Base-by-base conservation (phyloP, 768 basidiomycete species). In the Russula emetica region DNA sequence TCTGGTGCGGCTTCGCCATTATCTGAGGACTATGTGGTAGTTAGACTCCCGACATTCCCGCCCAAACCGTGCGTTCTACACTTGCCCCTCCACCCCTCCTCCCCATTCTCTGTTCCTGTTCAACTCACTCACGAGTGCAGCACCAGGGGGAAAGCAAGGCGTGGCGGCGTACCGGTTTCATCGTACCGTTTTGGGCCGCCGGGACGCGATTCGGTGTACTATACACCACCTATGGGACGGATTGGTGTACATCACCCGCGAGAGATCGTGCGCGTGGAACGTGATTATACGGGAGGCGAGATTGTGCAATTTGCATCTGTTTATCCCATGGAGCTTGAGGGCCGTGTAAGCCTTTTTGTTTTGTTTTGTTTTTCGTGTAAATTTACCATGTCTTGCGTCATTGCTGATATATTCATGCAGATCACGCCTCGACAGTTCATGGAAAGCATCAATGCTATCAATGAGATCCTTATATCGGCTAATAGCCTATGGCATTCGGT, bases 251-350 rank as follows among this genome's bases (percentile, higher is more conserved):
- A 97, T 72, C 86, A 92, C 69, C 95, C 96, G 18, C 85, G 95
- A 58, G 96, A 98, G 77, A 84, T 99, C 62, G 78, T 99, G 57
- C 81, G 96, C 51, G 78, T 99, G 47, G 96, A 98, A 74, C 78
- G 97, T 58, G 97, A 99, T 74, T 99, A 97, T 73, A 83, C 79
- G 16, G 86, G 87, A 0, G 97, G 96, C 2, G 96, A 98, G 72
- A 78, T 95, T 8, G 82, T 86, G 34, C 96, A 98, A 75, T 97
- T 99, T 74, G 82, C 91, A 38, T 83, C 92, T 0, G 84, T 87
- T 67, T 99, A 89, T 74, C 94, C 93, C 1, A 76, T 95, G 47
- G 97, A 99, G 74, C 79, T 99, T 6, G 95, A 98, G 69, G 92
- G 93, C 52, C 82, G 97, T 74, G 94, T 96, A 70, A 71, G 90